Evolutionary conservation across 2,329 filamentous ascomycete species (phyloP), one percentile per base, ranked within the genome.

Genomic region (Apiospora pterosperma): DNA sequence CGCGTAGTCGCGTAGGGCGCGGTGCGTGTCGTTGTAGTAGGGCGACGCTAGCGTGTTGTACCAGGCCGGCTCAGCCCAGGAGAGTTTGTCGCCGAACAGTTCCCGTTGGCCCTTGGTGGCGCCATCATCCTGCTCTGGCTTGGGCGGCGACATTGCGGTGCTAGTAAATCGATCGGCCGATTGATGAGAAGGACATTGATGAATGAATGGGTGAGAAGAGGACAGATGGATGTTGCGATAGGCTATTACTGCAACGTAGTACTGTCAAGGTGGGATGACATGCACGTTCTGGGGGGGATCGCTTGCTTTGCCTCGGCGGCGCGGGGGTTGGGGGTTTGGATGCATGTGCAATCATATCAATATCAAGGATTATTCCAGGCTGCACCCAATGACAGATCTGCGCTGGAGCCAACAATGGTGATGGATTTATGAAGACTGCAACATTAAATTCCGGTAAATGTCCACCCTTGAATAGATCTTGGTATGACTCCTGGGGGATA

Each of bases 11-110:
- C 48, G 48, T 8, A 55, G 48, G 28, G 48, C 48, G 48, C 48
- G 48, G 48, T 55, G 48, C 1, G 48, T 55, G 16, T 25, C 48
- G 48, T 10, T 55, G 48, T 55, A 55, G 48, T 55, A 55, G 6
- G 48, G 48, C 2, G 48, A 55, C 25, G 16, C 48, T 34, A 55
- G 28, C 25, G 48, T n/a, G 48, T n/a, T 34, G 28, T 34, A 55
- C 48, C 48, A 55, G 28, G 48, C 48, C 1, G 28, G 48, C 4
- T 55, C 48, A 19, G 48, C 28, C 48, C 48, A 55, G 16, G 72
- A 71, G 4, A 67, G 62, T 10, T 58, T 63, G 36, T 39, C 28
- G 38, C 38, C 25, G 23, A 44, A 34, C 6, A n/a, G 19, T 8
- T 55, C 28, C 1, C 3, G 16, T 11, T 12, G 28, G 28, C 28